Evolutionary conservation across 2,329 filamentous ascomycete species (phyloP).

Genomic region (Chrysoporthe austroafricana): DNA sequence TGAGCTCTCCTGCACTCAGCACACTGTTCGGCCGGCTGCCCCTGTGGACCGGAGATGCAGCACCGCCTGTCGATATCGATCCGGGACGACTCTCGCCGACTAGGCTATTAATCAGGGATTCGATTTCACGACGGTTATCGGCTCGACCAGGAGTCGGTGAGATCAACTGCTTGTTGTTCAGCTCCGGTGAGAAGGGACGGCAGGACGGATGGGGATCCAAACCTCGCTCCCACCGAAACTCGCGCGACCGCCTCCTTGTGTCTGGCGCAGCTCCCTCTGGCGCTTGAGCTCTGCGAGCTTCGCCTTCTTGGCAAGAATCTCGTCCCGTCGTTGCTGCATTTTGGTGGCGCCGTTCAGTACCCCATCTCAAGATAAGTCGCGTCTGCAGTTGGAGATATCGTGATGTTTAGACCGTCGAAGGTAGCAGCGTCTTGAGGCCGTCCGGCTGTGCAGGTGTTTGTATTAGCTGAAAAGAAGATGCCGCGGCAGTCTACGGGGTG

Average conservation of each 20-base stretch:
- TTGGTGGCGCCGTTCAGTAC: constrained; percentile 43
- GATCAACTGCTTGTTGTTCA: constrained; percentile 54
- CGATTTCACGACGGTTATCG: constrained; percentile 75
- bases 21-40: constrained; percentile 86
- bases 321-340: constrained; percentile 86
- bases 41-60: constrained; percentile 67
- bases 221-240: constrained; percentile 75
- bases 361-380: constrained; percentile 49
- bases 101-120: constrained; percentile 81
- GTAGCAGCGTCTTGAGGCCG: background rate
- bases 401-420: background rate
- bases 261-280: constrained; percentile 82
- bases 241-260: constrained; percentile 71
- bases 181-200: constrained; percentile 23
- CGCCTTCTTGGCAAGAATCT: constrained; percentile 94
- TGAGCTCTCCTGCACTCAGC: constrained; percentile 79
- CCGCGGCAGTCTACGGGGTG: background rate
- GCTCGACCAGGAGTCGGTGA: constrained; percentile 72
- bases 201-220: constrained; percentile 38
- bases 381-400: background rate
- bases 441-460: background rate
- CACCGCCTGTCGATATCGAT: constrained; percentile 66
- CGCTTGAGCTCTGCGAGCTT: constrained; percentile 96
- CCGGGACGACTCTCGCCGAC: constrained; percentile 77
- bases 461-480: background rate